Percentiles rank a stretch among this genome's conserved stretches.
Conservation (phyloP, 1,284 basidiomycete species). For the Melampsora americana region DNA sequence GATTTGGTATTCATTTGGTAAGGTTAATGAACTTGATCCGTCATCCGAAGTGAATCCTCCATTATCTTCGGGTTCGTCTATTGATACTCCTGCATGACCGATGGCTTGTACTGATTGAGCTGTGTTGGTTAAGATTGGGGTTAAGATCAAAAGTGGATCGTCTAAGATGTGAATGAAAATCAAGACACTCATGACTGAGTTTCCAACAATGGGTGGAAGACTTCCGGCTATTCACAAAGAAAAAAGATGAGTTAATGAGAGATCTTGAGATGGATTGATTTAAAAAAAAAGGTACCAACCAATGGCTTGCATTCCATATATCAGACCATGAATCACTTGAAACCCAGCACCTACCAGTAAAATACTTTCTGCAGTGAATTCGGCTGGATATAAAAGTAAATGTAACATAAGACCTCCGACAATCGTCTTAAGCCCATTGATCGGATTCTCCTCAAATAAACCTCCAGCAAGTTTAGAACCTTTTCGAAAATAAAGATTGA, state of each 20-base stretch:
- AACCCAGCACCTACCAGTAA: constrained; percentile 39
- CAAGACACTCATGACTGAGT: constrained; percentile 20
- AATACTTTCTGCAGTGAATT: constrained; percentile 39
- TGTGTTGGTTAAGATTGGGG: constrained; percentile 41
- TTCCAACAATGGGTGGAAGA: constrained; percentile 27
- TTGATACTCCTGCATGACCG: background rate
- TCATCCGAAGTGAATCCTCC: constrained; percentile 43
- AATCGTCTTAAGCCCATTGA: constrained; percentile 39
- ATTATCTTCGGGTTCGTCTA: constrained; percentile 14
- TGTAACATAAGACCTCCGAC: constrained; percentile 38
- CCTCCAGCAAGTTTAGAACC: constrained; percentile 23
- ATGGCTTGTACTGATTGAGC: constrained; percentile 38
- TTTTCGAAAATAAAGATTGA: background rate
- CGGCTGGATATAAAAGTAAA: constrained; percentile 24
- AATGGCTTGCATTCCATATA: constrained; percentile 35
- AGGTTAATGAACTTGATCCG: constrained; percentile 18
- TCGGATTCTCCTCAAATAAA: constrained; percentile 26
- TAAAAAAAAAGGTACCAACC: constrained; percentile 10
- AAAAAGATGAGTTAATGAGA: background rate
- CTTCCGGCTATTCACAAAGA: constrained; percentile 18
- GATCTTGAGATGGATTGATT: background rate
- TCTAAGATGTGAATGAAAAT: constrained; percentile 41
- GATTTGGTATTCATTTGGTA: constrained; percentile 20
- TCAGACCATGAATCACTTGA: constrained; percentile 34
- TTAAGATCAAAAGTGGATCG: constrained; percentile 44